These are phyloP conservation scores for Arthrobotrys iridis DNA, from an alignment of 2,329 filamentous ascomycete species.

Conservation along the genomic window DNA sequence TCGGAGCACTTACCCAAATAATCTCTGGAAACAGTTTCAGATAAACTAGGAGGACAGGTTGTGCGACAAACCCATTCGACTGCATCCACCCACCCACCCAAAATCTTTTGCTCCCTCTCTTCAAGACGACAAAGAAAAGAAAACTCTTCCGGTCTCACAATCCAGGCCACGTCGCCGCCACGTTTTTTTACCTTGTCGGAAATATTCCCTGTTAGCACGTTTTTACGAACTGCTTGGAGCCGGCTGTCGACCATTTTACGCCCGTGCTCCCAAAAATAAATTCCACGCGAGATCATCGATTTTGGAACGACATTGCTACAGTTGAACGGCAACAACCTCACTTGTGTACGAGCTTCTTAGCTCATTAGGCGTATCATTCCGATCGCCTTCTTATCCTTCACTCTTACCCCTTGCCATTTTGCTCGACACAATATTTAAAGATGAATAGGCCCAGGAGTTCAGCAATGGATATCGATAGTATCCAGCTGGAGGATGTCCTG, in stretches of 20 bases:
- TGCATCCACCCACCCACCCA: not conserved
- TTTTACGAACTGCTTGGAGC: constrained; percentile 37
- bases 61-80: constrained; percentile 41
- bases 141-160: constrained; percentile 30
- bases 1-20: constrained; percentile 54
- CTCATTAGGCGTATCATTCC: constrained; percentile 30
- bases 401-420: not conserved
- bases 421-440: constrained; percentile 17
- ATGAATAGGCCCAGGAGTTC: constrained; percentile 46
- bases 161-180: constrained; percentile 54
- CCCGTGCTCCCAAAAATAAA: constrained; percentile 33
- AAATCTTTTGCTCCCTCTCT: not conserved
- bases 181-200: constrained; percentile 54
- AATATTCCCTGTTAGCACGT: constrained; percentile 51
- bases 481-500: constrained; percentile 29
- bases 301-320: constrained; percentile 27
- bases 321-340: constrained; percentile 7
- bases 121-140: constrained; percentile 25
- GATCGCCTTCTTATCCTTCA: constrained; percentile 41
- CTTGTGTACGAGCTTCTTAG: constrained; percentile 27
- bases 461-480: constrained; percentile 46
- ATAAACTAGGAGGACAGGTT: constrained; percentile 21
- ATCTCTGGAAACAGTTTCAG: constrained; percentile 27
- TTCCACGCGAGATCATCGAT: constrained; percentile 35
- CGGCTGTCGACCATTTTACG: constrained; percentile 17